Evolutionary conservation across 805 yeast species (phyloP).

Genomic region (Starmerella vitae): DNA sequence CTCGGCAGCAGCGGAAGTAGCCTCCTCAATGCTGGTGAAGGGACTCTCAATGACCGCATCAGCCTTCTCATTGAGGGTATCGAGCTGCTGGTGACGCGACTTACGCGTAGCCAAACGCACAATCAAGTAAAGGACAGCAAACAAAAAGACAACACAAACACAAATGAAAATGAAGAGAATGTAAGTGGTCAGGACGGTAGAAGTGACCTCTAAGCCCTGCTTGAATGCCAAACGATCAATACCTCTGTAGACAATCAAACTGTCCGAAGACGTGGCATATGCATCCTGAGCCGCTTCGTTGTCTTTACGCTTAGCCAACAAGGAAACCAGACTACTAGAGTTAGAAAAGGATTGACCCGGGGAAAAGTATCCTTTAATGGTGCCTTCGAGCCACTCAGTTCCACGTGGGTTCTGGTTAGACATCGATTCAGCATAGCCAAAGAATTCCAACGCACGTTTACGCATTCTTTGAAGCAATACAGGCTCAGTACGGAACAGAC

Average conservation of each 20-base stretch:
- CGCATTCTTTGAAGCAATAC: slow-evolving; percentile 56
- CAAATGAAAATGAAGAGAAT: slow-evolving; percentile 73
- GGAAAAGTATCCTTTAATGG: neutral
- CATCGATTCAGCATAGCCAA: neutral
- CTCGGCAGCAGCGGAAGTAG: too few species aligned
- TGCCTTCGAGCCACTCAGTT: slow-evolving; percentile 5
- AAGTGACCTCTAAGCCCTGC: slow-evolving; percentile 66
- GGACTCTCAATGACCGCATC: neutral
- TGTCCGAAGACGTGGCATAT: slow-evolving; percentile 19
- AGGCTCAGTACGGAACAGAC: slow-evolving; percentile 44
- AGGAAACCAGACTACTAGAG: neutral
- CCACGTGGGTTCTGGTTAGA: slow-evolving; percentile 7
- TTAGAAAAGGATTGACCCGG: slow-evolving; percentile 3
- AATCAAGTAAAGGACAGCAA: slow-evolving; percentile 41
- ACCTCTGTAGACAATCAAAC: slow-evolving; percentile 65
- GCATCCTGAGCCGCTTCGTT: slow-evolving; percentile 16
- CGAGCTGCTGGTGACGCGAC: slow-evolving; percentile 30
- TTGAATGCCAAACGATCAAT: slow-evolving; percentile 69
- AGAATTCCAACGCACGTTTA: slow-evolving; percentile 6
- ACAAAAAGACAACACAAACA: slow-evolving; percentile 49
- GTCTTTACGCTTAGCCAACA: slow-evolving; percentile 14
- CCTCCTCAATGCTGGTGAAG: neutral
- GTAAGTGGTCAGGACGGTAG: slow-evolving; percentile 75
- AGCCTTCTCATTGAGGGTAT: slow-evolving; percentile 3
- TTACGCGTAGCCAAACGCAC: slow-evolving; percentile 21